These are phyloP conservation scores for Mrakia hoshinonis DNA, from an alignment of 768 basidiomycete species.

Conservation along the genomic window DNA sequence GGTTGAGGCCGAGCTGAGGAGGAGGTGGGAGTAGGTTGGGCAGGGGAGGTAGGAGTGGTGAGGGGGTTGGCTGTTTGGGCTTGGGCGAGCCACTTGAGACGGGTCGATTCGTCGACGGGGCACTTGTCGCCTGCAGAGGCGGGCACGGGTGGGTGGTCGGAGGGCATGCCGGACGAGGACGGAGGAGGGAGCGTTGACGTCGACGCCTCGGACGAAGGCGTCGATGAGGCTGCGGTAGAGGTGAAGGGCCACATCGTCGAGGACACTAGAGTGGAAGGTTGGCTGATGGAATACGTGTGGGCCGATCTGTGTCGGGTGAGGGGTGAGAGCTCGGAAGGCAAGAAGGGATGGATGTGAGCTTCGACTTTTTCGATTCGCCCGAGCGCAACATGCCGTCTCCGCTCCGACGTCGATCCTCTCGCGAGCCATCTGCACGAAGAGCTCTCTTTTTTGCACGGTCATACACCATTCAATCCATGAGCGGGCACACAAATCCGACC, in stretches of 20 bases:
- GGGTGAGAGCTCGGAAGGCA: too few species aligned
- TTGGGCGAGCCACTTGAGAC: conserved; percentile 45
- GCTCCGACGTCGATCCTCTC: too few species aligned
- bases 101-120: conserved; percentile 57
- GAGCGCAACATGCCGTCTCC: too few species aligned
- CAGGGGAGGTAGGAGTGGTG: conserved; percentile 29
- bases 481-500: too few species aligned
- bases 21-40: conserved; percentile 25
- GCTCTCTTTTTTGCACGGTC: too few species aligned
- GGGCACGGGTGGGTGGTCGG: neutral
- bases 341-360: too few species aligned
- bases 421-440: too few species aligned
- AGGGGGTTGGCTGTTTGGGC: conserved; percentile 15
- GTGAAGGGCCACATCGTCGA: conserved; percentile 11
- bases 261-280: too few species aligned
- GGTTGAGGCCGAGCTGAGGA: neutral
- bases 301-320: too few species aligned
- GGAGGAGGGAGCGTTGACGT: neutral
- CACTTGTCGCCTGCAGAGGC: conserved; percentile 43
- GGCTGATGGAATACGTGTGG: too few species aligned
- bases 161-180: neutral
- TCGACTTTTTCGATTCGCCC: too few species aligned
- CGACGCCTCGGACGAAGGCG: neutral
- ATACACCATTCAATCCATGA: too few species aligned
- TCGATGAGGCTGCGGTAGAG: neutral